Conservation (phyloP, 371 early-diverging fungal genomes). For the Haplosporangium sp. region DNA sequence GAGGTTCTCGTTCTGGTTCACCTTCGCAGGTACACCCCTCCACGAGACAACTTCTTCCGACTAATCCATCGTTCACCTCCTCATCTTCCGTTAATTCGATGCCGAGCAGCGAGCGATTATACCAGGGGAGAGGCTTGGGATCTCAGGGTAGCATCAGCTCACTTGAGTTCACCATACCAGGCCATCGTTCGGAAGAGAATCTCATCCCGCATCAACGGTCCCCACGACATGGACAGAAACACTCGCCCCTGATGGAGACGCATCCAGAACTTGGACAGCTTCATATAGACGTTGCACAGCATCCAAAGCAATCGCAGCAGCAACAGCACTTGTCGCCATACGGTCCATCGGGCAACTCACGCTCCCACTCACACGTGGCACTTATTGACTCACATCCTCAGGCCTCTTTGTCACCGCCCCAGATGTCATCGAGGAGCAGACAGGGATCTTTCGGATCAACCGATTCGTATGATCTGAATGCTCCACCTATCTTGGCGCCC, state of each 20-base stretch:
- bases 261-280: neutral
- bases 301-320: slow-evolving; percentile 4
- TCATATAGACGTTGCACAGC: neutral
- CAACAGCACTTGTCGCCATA: slow-evolving; percentile 24
- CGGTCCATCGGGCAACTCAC: neutral
- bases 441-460: slow-evolving; percentile 42
- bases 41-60: slow-evolving; percentile 20
- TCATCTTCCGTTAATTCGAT: slow-evolving; percentile 27
- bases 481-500: slow-evolving; percentile 18
- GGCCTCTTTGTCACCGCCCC: slow-evolving; percentile 3
- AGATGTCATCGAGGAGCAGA: slow-evolving; percentile 21
- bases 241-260: slow-evolving; percentile 10
- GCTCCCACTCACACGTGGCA: slow-evolving; percentile 2
- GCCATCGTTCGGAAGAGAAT: slow-evolving; percentile 6
- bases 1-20: slow-evolving; percentile 35
- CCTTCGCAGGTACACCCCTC: slow-evolving; percentile 29
- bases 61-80: slow-evolving; percentile 45
- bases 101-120: slow-evolving; percentile 31
- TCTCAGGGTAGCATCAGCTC: slow-evolving; percentile 31
- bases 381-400: neutral
- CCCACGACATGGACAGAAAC: slow-evolving; percentile 7
- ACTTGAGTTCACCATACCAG: slow-evolving; percentile 6
- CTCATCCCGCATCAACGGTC: slow-evolving; percentile 7
- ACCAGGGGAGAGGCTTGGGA: slow-evolving; percentile 28
- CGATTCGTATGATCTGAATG: slow-evolving; percentile 17